Percentiles rank a stretch among this genome's conserved stretches.
These are phyloP conservation scores for Saccharomycopsis microspora DNA, from an alignment of 805 yeast genomes.

Conservation along the genomic window DNA sequence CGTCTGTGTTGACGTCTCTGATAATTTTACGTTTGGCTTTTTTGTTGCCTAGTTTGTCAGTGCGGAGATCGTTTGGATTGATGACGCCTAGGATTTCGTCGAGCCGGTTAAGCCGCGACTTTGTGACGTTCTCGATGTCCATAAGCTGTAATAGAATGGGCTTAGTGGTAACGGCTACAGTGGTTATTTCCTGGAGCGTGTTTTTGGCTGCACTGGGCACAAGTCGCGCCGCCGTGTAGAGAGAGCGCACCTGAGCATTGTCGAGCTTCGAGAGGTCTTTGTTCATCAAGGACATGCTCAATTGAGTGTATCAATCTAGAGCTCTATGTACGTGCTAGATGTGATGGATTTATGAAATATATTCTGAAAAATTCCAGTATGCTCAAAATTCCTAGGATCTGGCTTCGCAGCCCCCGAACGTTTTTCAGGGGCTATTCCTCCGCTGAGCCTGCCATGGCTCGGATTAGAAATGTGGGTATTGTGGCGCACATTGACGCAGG, in stretches of 20 bases:
- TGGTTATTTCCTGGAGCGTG: too few relatives aligned
- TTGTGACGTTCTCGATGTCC: conserved; percentile 41
- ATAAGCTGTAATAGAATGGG: conserved; percentile 18
- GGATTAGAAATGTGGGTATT: conserved; percentile 80
- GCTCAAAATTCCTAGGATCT: background rate
- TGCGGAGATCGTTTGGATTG: conserved; percentile 42
- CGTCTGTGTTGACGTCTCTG: conserved; percentile 7
- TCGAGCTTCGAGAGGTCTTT: background rate
- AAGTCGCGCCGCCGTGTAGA: background rate
- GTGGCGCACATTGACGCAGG: conserved; percentile 99
- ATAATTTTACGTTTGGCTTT: conserved; percentile 17
- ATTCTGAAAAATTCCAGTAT: background rate
- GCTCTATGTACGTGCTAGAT: background rate
- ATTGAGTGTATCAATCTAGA: background rate
- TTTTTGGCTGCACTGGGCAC: too few relatives aligned
- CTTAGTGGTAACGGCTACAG: background rate
- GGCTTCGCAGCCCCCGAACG: background rate
- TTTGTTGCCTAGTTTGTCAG: conserved; percentile 35
- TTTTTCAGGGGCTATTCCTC: background rate
- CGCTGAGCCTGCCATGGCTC: conserved; percentile 17
- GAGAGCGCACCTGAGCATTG: background rate
- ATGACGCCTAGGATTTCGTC: conserved; percentile 34
- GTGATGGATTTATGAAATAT: background rate
- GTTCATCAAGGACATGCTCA: background rate
- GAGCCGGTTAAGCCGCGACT: conserved; percentile 37